Conservation (phyloP, 2,329 filamentous ascomycete genomes). For the Aspergillus ochraceoroseus region DNA sequence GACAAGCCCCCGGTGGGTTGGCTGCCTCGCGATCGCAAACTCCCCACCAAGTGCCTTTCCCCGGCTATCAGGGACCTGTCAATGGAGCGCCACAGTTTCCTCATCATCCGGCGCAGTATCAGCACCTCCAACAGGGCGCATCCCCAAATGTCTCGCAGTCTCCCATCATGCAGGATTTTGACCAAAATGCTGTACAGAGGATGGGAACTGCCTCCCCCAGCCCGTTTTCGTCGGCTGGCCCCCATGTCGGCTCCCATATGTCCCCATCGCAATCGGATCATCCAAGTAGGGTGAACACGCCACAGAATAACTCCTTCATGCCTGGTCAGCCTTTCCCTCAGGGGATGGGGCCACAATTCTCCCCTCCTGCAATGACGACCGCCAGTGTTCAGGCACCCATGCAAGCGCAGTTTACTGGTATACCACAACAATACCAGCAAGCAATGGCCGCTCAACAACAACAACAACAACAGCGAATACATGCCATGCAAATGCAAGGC, state of each 20-base stretch:
- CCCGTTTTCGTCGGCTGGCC: constrained; percentile 73
- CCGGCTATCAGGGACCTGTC: constrained; percentile 62
- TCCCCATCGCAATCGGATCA: constrained; percentile 75
- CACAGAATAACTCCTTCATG: constrained; percentile 68
- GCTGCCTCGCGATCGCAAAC: constrained; percentile 88
- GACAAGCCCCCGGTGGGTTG: constrained; percentile 66
- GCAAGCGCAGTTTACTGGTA: constrained; percentile 49
- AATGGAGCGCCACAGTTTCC: constrained; percentile 58
- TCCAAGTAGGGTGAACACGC: constrained; percentile 59
- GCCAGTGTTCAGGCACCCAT: constrained; percentile 40
- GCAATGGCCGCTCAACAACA: constrained; percentile 63
- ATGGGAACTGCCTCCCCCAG: constrained; percentile 91
- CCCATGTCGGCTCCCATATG: constrained; percentile 66
- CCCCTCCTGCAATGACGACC: constrained; percentile 38
- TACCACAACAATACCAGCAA: constrained; percentile 51
- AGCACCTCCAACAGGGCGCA: constrained; percentile 75
- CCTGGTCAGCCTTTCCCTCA: constrained; percentile 44
- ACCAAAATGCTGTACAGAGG: constrained; percentile 64
- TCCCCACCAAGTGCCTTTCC: constrained; percentile 70
- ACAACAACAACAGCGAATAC: constrained; percentile 57
- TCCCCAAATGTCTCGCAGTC: constrained; percentile 85
- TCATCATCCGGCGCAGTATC: constrained; percentile 64
- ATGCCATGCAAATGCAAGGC: constrained; percentile 78
- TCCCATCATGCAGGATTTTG: constrained; percentile 75
- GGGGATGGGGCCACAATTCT: constrained; percentile 42